A percentile compares a stretch with the other conserved stretches of the same genome.
Evolutionary conservation across 805 yeast genomes (phyloP).

Genomic region (Ogataea naganishii): DNA sequence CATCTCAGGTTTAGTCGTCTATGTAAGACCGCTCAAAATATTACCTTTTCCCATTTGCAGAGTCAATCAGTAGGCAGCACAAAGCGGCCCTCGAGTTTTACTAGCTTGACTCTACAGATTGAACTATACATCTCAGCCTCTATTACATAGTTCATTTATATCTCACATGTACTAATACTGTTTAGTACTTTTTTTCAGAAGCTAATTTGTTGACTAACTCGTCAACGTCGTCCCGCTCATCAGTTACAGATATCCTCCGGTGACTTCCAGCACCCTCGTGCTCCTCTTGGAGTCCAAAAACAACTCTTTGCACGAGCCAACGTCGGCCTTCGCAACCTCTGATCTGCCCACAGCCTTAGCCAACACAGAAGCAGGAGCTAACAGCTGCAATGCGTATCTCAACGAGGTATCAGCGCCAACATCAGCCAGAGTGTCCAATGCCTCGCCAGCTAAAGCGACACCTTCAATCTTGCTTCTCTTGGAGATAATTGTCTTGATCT

Average conservation of each 20-base stretch:
- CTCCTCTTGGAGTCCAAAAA: slow-evolving; percentile 85
- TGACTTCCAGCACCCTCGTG: slow-evolving; percentile 53
- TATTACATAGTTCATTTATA: no score
- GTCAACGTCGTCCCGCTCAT: no score
- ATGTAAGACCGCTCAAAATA: no score
- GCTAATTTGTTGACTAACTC: no score
- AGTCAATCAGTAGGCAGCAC: no score
- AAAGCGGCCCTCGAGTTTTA: no score
- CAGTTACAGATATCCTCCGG: slow-evolving; percentile 16
- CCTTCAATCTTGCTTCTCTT: slow-evolving; percentile 77
- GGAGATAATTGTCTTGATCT: slow-evolving; percentile 71
- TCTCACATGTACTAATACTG: no score
- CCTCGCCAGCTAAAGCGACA: slow-evolving; percentile 55
- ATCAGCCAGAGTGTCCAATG: slow-evolving; percentile 63
- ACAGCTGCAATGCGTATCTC: slow-evolving; percentile 85
- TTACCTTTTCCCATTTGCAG: no score
- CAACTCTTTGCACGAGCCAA: slow-evolving; percentile 74
- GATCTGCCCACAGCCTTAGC: slow-evolving; percentile 65
- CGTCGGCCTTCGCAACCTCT: slow-evolving; percentile 59
- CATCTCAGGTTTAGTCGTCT: no score
- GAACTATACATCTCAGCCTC: no score
- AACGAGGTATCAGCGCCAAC: slow-evolving; percentile 74
- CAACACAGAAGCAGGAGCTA: slow-evolving; percentile 84
- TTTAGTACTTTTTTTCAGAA: no score
- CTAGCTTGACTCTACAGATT: no score